Percentiles rank a stretch among this genome's conserved stretches.
Conservation (phyloP, 495 filamentous ascomycete species). For the Penicillium samsonianum region DNA sequence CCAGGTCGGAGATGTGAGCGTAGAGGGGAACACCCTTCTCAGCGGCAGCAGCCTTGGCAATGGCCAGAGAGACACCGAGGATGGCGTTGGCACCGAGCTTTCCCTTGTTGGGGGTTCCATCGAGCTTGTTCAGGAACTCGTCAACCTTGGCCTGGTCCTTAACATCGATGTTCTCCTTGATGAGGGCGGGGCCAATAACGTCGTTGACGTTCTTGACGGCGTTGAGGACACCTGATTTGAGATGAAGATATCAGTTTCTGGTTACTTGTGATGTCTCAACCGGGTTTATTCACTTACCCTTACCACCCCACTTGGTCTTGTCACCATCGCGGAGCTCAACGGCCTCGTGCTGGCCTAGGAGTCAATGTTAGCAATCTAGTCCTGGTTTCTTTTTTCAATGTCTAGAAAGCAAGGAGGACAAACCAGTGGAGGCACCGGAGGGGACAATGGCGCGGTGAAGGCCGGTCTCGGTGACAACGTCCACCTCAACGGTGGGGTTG, state of each 20-base stretch:
- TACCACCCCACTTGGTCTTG: constrained; percentile 94
- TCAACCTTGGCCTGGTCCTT: constrained; percentile 96
- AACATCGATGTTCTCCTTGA: constrained; percentile 91
- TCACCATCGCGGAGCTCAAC: constrained; percentile 98
- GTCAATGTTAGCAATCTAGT: background rate
- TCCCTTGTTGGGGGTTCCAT: constrained; percentile 95
- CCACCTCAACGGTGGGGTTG: constrained; percentile 94
- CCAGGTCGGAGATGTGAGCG: constrained; percentile 96
- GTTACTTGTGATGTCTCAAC: background rate
- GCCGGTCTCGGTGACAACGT: constrained; percentile 93
- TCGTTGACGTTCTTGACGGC: constrained; percentile 97
- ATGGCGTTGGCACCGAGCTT: constrained; percentile 99
- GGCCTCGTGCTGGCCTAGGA: constrained; percentile 90
- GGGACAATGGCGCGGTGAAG: constrained; percentile 99
- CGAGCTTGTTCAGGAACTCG: constrained; percentile 91
- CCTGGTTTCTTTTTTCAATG: background rate
- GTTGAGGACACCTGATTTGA: constrained; percentile 69
- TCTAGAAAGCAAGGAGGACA: constrained; percentile 30
- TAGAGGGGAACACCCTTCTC: constrained; percentile 99
- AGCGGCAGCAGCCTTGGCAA: constrained; percentile 97
- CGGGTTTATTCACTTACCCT: constrained; percentile 58
- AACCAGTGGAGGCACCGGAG: constrained; percentile 95
- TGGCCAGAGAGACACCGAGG: constrained; percentile 90
- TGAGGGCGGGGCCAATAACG: constrained; percentile 84
- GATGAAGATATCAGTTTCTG: constrained; percentile 17